These are phyloP conservation scores for Chimonanthus salicifolius DNA, from an alignment of 164 flowering plant species.

Conservation along the genomic window DNA sequence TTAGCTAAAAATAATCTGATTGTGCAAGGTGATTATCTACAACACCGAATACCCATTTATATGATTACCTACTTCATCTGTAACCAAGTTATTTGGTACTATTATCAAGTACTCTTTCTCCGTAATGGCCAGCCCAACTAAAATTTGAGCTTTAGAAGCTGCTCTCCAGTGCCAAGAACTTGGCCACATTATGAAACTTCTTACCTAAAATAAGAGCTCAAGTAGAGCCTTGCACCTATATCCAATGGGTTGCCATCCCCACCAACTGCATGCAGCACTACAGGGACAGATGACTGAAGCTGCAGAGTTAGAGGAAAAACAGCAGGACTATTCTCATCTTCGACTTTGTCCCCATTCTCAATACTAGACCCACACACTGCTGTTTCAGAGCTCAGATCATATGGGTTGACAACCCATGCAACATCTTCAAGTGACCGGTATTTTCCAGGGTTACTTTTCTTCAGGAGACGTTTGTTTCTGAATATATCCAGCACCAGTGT, in stretches of 20 bases:
- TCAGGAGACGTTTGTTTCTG: constrained; percentile 26
- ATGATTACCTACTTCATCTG: neutral
- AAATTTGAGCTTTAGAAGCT: neutral
- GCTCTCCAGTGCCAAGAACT: neutral
- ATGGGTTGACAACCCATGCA: constrained; percentile 47
- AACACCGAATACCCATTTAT: neutral
- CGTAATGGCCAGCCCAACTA: neutral
- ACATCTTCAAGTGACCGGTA: constrained; percentile 55
- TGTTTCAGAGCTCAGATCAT: constrained; percentile 22
- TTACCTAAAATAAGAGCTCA: constrained; percentile 46
- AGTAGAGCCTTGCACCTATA: constrained; percentile 64
- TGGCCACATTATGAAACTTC: neutral
- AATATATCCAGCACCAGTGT: constrained; percentile 54
- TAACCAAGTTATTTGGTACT: neutral
- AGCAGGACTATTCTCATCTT: constrained; percentile 38
- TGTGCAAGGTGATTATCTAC: neutral
- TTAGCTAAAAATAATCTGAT: neutral
- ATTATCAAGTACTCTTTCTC: neutral
- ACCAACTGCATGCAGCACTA: constrained; percentile 74
- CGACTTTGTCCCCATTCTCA: constrained; percentile 6
- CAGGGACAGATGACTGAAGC: constrained; percentile 63
- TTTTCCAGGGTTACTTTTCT: constrained; percentile 40
- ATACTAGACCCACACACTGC: constrained; percentile 1
- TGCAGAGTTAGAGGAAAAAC: constrained; percentile 68
- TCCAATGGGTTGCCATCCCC: constrained; percentile 86